Evolutionary conservation across 2,329 filamentous ascomycete genomes (phyloP).

Genomic region (Colletotrichum viniferum): DNA sequence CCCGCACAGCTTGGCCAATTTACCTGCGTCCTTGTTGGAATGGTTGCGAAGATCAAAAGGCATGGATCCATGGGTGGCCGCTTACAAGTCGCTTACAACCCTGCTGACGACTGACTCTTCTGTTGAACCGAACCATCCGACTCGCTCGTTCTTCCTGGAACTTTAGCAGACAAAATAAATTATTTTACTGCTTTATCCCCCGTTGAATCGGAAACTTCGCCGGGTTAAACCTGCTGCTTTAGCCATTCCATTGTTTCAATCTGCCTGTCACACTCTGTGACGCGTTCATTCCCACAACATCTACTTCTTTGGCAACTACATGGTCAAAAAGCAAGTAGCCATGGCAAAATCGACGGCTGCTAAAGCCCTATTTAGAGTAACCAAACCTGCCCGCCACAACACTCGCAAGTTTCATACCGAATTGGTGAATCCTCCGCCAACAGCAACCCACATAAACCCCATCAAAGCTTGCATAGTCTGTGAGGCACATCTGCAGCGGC

Average conservation of each 20-base stretch:
- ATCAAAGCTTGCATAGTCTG: neutral
- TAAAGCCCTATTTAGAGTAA: neutral
- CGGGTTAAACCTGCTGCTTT: neutral
- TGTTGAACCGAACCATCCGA: neutral
- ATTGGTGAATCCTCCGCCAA: neutral
- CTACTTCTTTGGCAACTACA: neutral
- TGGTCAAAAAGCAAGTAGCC: neutral
- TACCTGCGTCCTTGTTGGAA: neutral
- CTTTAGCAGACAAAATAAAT: neutral
- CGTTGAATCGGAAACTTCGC: neutral
- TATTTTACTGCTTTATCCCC: neutral
- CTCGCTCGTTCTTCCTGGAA: neutral
- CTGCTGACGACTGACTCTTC: neutral
- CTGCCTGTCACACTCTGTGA: neutral
- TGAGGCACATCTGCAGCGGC: neutral
- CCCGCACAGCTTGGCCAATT: neutral
- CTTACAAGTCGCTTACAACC: neutral
- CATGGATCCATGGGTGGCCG: neutral
- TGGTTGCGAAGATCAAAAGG: neutral
- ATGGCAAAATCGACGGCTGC: neutral
- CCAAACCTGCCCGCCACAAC: neutral
- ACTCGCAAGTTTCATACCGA: neutral
- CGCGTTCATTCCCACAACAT: neutral
- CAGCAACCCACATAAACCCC: neutral
- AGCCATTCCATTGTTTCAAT: neutral